Base-by-base conservation (phyloP, 805 yeast species). In the Candida gorgasii region DNA sequence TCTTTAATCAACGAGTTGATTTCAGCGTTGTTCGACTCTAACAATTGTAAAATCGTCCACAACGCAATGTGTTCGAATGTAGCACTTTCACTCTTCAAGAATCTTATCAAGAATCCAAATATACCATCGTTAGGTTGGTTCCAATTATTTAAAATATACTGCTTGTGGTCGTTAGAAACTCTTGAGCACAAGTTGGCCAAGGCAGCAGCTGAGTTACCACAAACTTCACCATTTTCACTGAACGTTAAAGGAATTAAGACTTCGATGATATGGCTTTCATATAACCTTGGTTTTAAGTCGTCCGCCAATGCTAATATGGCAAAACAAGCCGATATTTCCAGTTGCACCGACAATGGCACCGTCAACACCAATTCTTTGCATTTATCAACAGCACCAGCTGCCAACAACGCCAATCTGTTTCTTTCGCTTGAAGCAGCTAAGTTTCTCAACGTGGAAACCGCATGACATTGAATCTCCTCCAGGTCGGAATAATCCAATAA, bases 151-250 rank as follows among this genome's bases (percentile, higher is more conserved):
- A 89, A 75, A 47, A 93, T 87, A 50, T 84, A 82, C 41, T 67
- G 70, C 45, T 82, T 76, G 63, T 90, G 90, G 54, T 88, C 90
- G 54, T 78, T 79, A 13, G 70, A 61, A 27, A 92, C 88, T 65
- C 97, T 81, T 4, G 97, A 89, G 52, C 97, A 89, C 54, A 93
- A 72, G 60, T 93, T 93, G 22, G 99, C 99, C 52, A 93, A 76
- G 1, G 99, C 98, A 27, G 99, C 99, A 12, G 98, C 99, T 2
- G 96, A 86, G 65, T 93, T 93, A 44, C 99, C 99, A 63, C 96
- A 93, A 13, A 93, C 97, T 66, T 95, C 99, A 45, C 89, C 86
- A 61, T 89, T 89, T 43, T 78, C 78, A 32, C 95, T 86, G 53
- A 79, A 81, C 2, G 98, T 93, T 61, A 93, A 77, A 26, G 99